A percentile compares a stretch with the other conserved stretches of the same genome.
Evolutionary conservation across 208 protist genomes (phyloP).

Genomic region (Crithidia acanthocephali): DNA sequence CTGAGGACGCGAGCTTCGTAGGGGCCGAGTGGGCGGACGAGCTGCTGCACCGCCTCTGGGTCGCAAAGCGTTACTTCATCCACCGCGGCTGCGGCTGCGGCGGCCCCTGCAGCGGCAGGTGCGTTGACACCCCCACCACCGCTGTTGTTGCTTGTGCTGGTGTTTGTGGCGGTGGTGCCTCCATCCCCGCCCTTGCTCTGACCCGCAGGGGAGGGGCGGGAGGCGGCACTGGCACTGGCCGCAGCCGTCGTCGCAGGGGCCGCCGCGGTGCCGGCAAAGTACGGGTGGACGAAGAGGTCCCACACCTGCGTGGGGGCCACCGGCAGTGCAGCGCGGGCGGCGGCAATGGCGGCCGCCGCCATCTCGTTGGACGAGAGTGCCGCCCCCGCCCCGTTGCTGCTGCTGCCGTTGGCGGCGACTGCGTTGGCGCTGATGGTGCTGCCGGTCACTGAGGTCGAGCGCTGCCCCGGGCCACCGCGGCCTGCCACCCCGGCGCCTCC

Average conservation of each 20-base stretch:
- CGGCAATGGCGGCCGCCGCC: constrained; percentile 17
- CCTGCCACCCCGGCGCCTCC: background rate
- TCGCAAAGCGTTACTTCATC: constrained; percentile 31
- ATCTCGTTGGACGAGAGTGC: background rate
- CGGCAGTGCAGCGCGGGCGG: constrained; percentile 19
- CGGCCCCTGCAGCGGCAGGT: background rate
- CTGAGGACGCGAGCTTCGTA: constrained; percentile 27
- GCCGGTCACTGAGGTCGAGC: background rate
- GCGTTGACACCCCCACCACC: background rate
- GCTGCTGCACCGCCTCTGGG: constrained; percentile 35
- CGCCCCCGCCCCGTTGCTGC: background rate
- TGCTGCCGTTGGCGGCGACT: background rate
- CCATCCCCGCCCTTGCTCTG: background rate
- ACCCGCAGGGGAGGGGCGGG: background rate
- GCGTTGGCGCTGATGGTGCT: background rate
- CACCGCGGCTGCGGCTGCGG: background rate
- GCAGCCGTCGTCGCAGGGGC: background rate
- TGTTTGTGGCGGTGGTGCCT: background rate
- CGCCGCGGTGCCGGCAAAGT: background rate
- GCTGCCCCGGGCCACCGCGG: background rate
- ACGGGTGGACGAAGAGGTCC: constrained; percentile 16
- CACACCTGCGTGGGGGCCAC: constrained; percentile 21
- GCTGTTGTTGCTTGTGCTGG: constrained; percentile 4
- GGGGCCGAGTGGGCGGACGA: constrained; percentile 34
- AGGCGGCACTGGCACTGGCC: background rate